These are phyloP conservation scores for Rhodotorula sp. DNA, from an alignment of 1,284 basidiomycete genomes.

Conservation along the genomic window DNA sequence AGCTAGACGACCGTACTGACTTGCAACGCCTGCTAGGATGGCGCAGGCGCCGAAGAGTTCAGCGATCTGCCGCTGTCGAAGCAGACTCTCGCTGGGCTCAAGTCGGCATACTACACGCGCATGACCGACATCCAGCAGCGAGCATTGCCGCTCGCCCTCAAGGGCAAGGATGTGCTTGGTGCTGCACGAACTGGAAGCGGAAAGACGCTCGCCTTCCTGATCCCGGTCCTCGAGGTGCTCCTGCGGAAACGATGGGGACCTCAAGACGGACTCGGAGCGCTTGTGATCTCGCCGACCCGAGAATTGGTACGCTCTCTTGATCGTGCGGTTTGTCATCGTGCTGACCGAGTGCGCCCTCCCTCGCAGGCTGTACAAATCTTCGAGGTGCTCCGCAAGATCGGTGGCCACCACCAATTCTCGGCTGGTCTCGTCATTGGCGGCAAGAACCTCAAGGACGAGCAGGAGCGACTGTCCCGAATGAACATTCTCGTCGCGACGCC, in stretches of 20 bases:
- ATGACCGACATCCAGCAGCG: constrained; percentile 79
- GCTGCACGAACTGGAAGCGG: constrained; percentile 77
- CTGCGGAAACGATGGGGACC: constrained; percentile 74
- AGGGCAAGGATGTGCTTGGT: constrained; percentile 69
- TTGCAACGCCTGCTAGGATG: background rate
- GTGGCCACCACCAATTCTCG: constrained; percentile 85
- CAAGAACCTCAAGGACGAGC: constrained; percentile 90
- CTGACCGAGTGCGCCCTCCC: background rate
- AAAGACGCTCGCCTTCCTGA: constrained; percentile 77
- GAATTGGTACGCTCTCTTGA: constrained; percentile 66
- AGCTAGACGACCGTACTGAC: constrained; percentile 44
- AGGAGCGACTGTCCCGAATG: constrained; percentile 81
- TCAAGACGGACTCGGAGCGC: constrained; percentile 80
- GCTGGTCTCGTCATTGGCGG: constrained; percentile 95
- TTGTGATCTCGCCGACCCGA: constrained; percentile 92
- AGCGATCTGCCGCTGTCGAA: constrained; percentile 48
- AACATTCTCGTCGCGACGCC: constrained; percentile 97
- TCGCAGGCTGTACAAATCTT: constrained; percentile 91
- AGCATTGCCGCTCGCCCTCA: constrained; percentile 63
- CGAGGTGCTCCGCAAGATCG: constrained; percentile 87
- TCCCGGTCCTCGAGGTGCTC: constrained; percentile 72
- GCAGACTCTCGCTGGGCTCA: constrained; percentile 61
- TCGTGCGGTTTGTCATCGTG: background rate
- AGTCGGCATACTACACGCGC: constrained; percentile 76
- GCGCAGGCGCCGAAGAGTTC: constrained; percentile 42